phyloP scores from a whole-genome alignment of 768 basidiomycete species.

The Tulasnella sp. region DNA sequence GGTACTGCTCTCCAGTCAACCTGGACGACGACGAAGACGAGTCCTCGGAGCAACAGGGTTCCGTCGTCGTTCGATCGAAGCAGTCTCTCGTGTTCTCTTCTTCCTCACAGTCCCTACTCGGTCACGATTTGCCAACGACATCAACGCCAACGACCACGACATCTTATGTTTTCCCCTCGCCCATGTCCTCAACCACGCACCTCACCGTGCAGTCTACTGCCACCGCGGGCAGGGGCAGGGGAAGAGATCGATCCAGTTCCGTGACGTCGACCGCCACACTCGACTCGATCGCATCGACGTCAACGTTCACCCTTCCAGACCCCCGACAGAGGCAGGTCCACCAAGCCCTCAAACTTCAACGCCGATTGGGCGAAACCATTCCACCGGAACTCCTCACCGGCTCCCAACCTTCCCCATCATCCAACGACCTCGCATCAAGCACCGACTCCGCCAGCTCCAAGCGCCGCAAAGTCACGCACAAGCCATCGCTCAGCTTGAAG shows the following conservation, averaged over 20 bases:
- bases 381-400: constrained; percentile 10
- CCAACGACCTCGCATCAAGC: background rate
- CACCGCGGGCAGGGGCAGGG: background rate
- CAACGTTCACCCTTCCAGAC: constrained; percentile 2
- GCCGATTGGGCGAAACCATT: constrained; percentile 10
- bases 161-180: background rate
- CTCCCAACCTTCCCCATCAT: background rate
- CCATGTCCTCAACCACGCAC: background rate
- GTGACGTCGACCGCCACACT: constrained; percentile 19
- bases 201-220: background rate
- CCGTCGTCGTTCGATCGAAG: background rate
- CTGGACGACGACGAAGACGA: background rate
- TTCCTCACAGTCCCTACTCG: background rate
- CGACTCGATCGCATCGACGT: constrained; percentile 6
- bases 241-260: background rate
- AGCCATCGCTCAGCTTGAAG: background rate
- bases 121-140: background rate
- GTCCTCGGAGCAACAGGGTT: background rate
- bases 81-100: background rate
- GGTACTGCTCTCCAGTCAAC: background rate
- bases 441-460: background rate
- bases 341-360: constrained; percentile 12
- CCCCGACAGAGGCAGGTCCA: constrained; percentile 12
- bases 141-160: background rate
- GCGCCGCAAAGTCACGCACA: background rate